Evolutionary conservation across 129 eudicot species (phyloP), one percentile per base, ranked within the genome.

Genomic region (Kitagawia praeruptora): DNA sequence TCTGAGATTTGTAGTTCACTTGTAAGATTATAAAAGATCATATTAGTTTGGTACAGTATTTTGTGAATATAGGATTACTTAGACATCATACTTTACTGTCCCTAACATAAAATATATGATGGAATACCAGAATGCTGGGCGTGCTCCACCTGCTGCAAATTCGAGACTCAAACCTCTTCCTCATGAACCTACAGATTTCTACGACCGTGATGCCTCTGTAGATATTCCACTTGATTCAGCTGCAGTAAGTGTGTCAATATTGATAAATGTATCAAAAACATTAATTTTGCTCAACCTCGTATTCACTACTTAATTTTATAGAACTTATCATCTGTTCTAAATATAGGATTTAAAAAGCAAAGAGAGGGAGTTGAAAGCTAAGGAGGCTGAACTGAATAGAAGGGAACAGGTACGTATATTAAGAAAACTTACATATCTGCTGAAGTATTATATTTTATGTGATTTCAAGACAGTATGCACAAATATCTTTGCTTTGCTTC

Each of bases 161-260:
- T 85, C 97, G 45, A 87, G 89, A 82, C 93, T 88, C 78, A 86
- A 96, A 80, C 97, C 96, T 40, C 96, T 93, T 80, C 94, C 98
- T 45, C 97, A 89, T 64, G 98, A 94, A 82, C 97, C 92, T n/a
- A 97, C 89, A 64, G 97, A 90, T 81, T 95, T 84, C 75, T 95
- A 95, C 75, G 90, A 90, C 80, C 91, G 91, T 79, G 87, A 85
- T 74, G 92, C 88, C 39, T 79, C 97, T 9, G 87, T 90, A 64
- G 97, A 95, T 84, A 87, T 95, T 78, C 97, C 99, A 49, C 89
- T 90, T 51, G 97, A 92, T 77, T 89, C 89, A 76, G 81, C 86
- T 82, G 70, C 87, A 84, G 99, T 92, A 87, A 47, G 81, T 80
- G 58, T 61, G 16, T 80, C 73, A 8, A 69, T 8, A 67, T 77